Conservation (phyloP, 2,329 filamentous ascomycete genomes). For the Camillea tinctor region DNA sequence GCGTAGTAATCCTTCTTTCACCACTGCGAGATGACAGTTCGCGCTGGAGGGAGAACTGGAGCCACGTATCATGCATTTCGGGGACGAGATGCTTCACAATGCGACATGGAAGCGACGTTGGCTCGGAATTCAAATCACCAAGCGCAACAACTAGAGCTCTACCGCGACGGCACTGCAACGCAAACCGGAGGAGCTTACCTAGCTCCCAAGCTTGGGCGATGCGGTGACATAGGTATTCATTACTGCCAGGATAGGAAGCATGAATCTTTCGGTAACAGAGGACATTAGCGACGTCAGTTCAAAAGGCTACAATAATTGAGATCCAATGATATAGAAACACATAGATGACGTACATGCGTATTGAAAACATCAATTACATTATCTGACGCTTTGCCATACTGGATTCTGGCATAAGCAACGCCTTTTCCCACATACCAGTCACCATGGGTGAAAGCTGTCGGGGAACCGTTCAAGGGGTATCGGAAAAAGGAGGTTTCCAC, state of each 20-base stretch:
- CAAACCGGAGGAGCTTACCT: slow-evolving; percentile 80
- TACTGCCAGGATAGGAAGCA: not conserved
- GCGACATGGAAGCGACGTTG: slow-evolving; percentile 77
- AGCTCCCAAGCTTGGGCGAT: slow-evolving; percentile 95
- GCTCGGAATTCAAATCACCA: slow-evolving; percentile 97
- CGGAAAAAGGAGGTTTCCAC: slow-evolving; percentile 81
- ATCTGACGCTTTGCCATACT: slow-evolving; percentile 61
- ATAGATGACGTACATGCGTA: slow-evolving; percentile 62
- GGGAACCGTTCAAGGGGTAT: slow-evolving; percentile 88
- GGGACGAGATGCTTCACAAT: slow-evolving; percentile 74
- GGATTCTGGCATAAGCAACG: slow-evolving; percentile 77
- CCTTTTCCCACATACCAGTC: slow-evolving; percentile 98
- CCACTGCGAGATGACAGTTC: slow-evolving; percentile 23
- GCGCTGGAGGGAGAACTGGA: slow-evolving; percentile 73
- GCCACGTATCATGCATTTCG: slow-evolving; percentile 84
- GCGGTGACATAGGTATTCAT: slow-evolving; percentile 76
- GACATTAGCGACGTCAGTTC: not conserved
- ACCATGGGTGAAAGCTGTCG: slow-evolving; percentile 88
- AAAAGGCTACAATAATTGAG: no score
- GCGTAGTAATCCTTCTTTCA: slow-evolving; percentile 44
- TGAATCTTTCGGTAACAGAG: not conserved
- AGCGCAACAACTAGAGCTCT: slow-evolving; percentile 69
- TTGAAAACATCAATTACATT: slow-evolving; percentile 87
- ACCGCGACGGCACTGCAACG: slow-evolving; percentile 70
- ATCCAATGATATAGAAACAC: not conserved